Evolutionary conservation across 2,329 filamentous ascomycete species (phyloP), one percentile per base, ranked within the genome.

Genomic region (Chrysosphaeria jannelii): DNA sequence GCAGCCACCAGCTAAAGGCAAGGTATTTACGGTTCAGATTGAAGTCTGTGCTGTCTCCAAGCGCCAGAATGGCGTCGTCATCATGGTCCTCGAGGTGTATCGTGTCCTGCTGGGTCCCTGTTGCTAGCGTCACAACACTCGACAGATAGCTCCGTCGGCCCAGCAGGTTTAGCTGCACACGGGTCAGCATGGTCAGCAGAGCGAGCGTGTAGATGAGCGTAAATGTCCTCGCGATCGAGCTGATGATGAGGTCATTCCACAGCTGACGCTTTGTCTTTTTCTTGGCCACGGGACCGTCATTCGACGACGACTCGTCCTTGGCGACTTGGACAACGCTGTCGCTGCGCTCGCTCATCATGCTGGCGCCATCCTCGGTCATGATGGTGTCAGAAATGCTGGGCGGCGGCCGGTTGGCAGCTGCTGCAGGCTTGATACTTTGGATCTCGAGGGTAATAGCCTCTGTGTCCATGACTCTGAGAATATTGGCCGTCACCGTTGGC

Each of bases 191-290:
- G 5, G 74, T 79, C 27, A 97, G 62, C 22, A 97, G 61, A 14
- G 70, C 68, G 21, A 93, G 57, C 1, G 76, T 89, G 43, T 97
- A 97, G 31, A 93, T 56, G 25, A 97, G 54, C 6, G 81, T 90
- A 37, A 90, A 81, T 1, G 81, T 64, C 40, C 85, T 58, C 7
- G 85, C 85, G 36, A 93, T 71, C 6, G 85, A 79, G 46, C 69
- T 78, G 34, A 93, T 90, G 39, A 89, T 91, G 44, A 97, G 59
- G 39, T 97, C 81, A 42, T 88, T 79, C 85, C 85, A 97, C 21
- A 97, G 52, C 47, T 93, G 79, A 23, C 74, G 62, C 55, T 93
- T 93, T 29, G 66, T 76, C 47, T 69, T 79, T 42, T 32, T 37
- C 44, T 24, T 46, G 34, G 29, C 23, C 18, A 11, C 13, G 15